A percentile compares a stretch with the other conserved stretches of the same genome.
Conservation (phyloP, 768 basidiomycete species). For the Grammothele lineata region DNA sequence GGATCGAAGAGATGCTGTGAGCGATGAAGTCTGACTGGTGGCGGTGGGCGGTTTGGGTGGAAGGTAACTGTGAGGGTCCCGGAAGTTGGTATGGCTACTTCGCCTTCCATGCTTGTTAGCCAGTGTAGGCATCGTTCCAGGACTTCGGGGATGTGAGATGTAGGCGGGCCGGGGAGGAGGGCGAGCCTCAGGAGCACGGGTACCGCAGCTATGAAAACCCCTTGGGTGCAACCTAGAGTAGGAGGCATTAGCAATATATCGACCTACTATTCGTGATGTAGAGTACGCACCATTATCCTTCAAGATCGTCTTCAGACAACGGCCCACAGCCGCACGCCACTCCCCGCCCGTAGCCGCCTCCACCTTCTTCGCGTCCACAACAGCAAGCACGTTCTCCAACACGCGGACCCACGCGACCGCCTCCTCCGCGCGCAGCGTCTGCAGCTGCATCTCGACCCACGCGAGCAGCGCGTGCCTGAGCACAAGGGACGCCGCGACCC, state of each 20-base stretch:
- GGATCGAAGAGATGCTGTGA: constrained; percentile 29
- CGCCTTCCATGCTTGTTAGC: constrained; percentile 10
- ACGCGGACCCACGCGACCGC: constrained; percentile 61
- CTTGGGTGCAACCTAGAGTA: constrained; percentile 3
- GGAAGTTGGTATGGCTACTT: constrained; percentile 6
- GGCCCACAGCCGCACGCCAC: constrained; percentile 53
- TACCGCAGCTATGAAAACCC: constrained; percentile 1
- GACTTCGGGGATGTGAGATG: background rate
- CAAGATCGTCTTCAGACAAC: constrained; percentile 46
- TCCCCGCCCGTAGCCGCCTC: constrained; percentile 51
- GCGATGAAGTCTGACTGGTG: constrained; percentile 6
- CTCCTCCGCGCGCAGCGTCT: constrained; percentile 30
- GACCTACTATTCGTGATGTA: too few species aligned
- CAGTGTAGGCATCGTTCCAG: constrained; percentile 3
- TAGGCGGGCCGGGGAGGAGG: constrained; percentile 5
- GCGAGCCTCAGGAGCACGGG: constrained; percentile 9
- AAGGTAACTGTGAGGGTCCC: background rate
- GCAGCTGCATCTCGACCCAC: constrained; percentile 81
- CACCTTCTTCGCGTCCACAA: constrained; percentile 47
- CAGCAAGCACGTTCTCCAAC: constrained; percentile 56
- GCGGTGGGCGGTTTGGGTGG: background rate
- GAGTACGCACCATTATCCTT: constrained; percentile 21
- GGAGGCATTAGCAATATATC: too few species aligned
- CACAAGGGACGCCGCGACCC: constrained; percentile 68
- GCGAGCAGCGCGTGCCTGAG: constrained; percentile 67